Conservation (phyloP, 2,329 filamentous ascomycete genomes). For the Conoideocrella luteorostrata region DNA sequence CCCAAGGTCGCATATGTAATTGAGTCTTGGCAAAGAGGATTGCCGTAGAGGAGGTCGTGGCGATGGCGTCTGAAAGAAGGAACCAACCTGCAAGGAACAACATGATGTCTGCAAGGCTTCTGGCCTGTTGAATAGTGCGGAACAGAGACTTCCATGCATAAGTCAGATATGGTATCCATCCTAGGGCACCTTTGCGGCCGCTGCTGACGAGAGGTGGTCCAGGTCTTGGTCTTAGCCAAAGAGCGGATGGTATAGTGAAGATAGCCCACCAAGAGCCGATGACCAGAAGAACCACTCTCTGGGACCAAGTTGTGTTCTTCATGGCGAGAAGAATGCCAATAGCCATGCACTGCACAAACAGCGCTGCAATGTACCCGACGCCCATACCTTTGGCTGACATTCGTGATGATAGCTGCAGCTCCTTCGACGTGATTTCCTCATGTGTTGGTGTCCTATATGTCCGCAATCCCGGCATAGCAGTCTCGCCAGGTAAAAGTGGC, state of each 20-base stretch:
- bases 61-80: conserved; percentile 85
- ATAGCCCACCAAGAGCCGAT: conserved; percentile 89
- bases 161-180: conserved; percentile 64
- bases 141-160: conserved; percentile 86
- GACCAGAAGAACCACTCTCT: conserved; percentile 79
- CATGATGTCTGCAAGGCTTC: conserved; percentile 64
- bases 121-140: conserved; percentile 69
- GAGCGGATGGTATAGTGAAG: conserved; percentile 80
- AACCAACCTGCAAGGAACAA: conserved; percentile 89
- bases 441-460: conserved; percentile 34
- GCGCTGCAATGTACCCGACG: conserved; percentile 82
- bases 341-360: conserved; percentile 75
- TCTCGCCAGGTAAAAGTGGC: conserved; percentile 36
- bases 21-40: conserved; percentile 94
- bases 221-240: conserved; percentile 83
- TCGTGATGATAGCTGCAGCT: conserved; percentile 76
- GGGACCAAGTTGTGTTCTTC: conserved; percentile 74
- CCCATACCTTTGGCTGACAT: conserved; percentile 92
- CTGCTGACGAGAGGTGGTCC: conserved; percentile 66
- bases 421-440: conserved; percentile 51
- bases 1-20: conserved; percentile 81
- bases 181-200: conserved; percentile 27
- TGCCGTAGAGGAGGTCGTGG: conserved; percentile 89
- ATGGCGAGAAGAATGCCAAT: conserved; percentile 70
- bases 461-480: conserved; percentile 16